Evolutionary conservation across 1,139 yeast species (phyloP).

Genomic region (Sugiyamaella grinbergsii): DNA sequence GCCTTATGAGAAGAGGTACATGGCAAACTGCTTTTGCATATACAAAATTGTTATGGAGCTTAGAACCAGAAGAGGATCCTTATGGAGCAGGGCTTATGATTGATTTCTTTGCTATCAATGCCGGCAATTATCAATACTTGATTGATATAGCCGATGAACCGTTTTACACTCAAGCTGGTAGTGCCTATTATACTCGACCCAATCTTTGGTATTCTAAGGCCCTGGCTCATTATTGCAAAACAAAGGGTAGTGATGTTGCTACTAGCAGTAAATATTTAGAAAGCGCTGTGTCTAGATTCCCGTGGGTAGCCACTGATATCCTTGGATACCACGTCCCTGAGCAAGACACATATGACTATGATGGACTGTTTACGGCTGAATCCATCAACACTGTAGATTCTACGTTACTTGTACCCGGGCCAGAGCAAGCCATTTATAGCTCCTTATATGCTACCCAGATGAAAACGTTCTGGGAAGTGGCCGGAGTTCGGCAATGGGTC

Average conservation of each 20-base stretch:
- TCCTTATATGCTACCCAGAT: slow-evolving; percentile 35
- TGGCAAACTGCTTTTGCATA: slow-evolving; percentile 74
- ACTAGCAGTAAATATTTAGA: slow-evolving; percentile 53
- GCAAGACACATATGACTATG: slow-evolving; percentile 18
- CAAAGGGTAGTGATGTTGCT: slow-evolving; percentile 47
- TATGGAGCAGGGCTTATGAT: slow-evolving; percentile 80
- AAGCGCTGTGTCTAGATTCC: slow-evolving; percentile 58
- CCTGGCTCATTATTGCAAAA: slow-evolving; percentile 50
- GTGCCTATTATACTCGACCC: slow-evolving; percentile 66
- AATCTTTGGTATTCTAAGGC: slow-evolving; percentile 70
- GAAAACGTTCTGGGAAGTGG: slow-evolving; percentile 33
- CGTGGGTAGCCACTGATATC: slow-evolving; percentile 59
- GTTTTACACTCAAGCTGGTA: slow-evolving; percentile 48
- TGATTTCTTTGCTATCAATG: slow-evolving; percentile 72
- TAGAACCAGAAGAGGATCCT: slow-evolving; percentile 82
- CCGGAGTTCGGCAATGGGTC: slow-evolving; percentile 28
- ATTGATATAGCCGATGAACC: slow-evolving; percentile 50
- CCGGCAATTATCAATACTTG: slow-evolving; percentile 66
- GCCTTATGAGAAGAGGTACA: slow-evolving; percentile 76
- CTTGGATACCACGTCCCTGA: slow-evolving; percentile 47
- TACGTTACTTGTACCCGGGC: background rate
- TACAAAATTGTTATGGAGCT: slow-evolving; percentile 66
- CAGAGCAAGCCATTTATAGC: slow-evolving; percentile 30
- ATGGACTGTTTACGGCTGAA: slow-evolving; percentile 11
- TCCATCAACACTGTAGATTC: background rate